phyloP scores from a whole-genome alignment of 1,284 basidiomycete species.

The Sanghuangporus baumii region DNA sequence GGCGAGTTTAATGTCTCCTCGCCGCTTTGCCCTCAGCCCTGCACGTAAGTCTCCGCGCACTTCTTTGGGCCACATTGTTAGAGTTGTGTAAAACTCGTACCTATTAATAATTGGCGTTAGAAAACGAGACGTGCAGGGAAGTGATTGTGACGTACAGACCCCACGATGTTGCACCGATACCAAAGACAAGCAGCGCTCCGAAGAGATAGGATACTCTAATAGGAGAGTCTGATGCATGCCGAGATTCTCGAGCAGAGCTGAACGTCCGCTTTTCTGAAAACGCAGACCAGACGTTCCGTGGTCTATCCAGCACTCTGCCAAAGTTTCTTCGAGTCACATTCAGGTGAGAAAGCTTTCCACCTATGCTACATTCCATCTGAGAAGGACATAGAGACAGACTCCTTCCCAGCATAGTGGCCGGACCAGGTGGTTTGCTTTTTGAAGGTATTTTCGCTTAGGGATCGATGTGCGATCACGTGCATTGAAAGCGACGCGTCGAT shows the following conservation, averaged over 20 bases:
- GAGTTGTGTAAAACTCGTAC: conserved; percentile 54
- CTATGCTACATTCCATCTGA: too few species aligned
- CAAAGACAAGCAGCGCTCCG: conserved; percentile 40
- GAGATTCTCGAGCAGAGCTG: not conserved
- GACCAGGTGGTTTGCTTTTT: too few species aligned
- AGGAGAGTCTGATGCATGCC: conserved; percentile 3
- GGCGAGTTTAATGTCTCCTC: conserved; percentile 52
- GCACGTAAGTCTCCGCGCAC: conserved; percentile 58
- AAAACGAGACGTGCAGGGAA: not conserved
- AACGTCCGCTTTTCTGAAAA: not conserved
- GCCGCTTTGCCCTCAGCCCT: conserved; percentile 58
- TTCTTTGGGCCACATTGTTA: conserved; percentile 63
- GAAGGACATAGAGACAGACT: too few species aligned
- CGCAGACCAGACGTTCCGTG: too few species aligned
- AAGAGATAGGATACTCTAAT: conserved; percentile 40
- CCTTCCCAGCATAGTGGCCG: too few species aligned
- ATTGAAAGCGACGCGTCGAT: too few species aligned
- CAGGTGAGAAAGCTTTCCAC: too few species aligned
- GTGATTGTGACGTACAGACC: conserved; percentile 45
- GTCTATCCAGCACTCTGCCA: too few species aligned
- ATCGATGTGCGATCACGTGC: too few species aligned
- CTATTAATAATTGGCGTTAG: conserved; percentile 30
- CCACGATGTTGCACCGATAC: conserved; percentile 44
- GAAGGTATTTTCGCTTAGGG: too few species aligned
- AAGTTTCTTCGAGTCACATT: too few species aligned